Evolutionary conservation across 257 asterid species (phyloP), one percentile per base, ranked within the genome.

Genomic region (Scutellaria galericulata): DNA sequence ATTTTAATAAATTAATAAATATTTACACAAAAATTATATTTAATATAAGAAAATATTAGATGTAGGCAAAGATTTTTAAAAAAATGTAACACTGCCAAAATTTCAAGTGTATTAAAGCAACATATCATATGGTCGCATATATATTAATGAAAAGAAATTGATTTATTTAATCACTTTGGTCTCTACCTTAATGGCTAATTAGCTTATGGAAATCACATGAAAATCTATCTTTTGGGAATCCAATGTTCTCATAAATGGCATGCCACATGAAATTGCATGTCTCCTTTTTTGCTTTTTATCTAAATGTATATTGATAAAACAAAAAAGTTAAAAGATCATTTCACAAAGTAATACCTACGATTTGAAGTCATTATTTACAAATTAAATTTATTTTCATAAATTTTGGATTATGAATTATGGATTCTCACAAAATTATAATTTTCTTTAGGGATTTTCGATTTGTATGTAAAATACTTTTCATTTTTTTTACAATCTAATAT

Each of bases 51-150:
- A 24, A 12, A 47, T 24, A n/a, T 13, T 50, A n/a, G 39, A 35
- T n/a, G 31, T 14, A 14, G n/a, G 15, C 8, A 5, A 15, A 15
- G 52, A 67, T 39, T 50, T 50, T 24, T 39, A 13, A 46, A 42
- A 24, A 62, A 75, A 58, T 69, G 52, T 73, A 70, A 15, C 44
- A 54, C 35, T 45, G 55, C 66, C 22, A 53, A 59, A 61, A 57
- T 39, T 24, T 35, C 45, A 46, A 45, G 22, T 64, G 15, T 31
- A 64, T 77, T 56, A 3, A 31, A 37, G 48, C 59, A 73, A 54
- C 79, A 79, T 74, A 68, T 41, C 83, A 79, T 74, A 77, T 79
- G 83, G 69, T 15, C 56, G 69, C 79, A 31, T 31, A 78, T 68
- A 74, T 54, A 35, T 42, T 7, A 41, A 44, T 53, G 10, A 48